phyloP scores from a whole-genome alignment of 2,329 filamentous ascomycete genomes.

The Diplodia intermedia region DNA sequence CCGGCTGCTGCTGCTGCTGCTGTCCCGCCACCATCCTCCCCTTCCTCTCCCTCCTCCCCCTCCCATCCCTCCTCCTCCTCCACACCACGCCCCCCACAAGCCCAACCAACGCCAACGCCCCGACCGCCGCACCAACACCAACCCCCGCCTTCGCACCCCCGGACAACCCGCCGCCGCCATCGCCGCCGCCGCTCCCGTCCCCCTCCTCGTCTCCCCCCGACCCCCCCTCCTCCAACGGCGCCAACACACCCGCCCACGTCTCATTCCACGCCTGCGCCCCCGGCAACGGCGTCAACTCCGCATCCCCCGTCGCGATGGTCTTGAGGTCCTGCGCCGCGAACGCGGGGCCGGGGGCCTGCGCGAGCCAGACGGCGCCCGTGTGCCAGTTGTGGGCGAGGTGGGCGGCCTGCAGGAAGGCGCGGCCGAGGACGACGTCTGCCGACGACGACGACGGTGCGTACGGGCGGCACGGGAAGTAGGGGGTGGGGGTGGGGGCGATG shows the following conservation, averaged over 20 bases:
- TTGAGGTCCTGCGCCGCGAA: not conserved
- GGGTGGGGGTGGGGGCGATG: conserved; percentile 42
- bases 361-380: not conserved
- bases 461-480: conserved; percentile 54
- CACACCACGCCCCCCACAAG: not conserved
- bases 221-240: not conserved
- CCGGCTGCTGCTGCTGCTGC: no score
- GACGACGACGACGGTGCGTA: no score
- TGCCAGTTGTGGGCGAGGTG: conserved; percentile 45
- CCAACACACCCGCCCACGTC: not conserved
- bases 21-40: not conserved
- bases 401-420: conserved; percentile 58
- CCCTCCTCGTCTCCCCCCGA: not conserved
- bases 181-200: not conserved
- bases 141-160: not conserved
- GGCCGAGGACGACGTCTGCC: conserved; percentile 45
- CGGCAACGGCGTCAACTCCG: not conserved
- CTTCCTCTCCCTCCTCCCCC: not conserved
- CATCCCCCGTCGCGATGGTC: not conserved
- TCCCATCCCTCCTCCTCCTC: not conserved
- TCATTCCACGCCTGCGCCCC: not conserved
- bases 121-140: not conserved
- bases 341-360: conserved; percentile 16
- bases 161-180: not conserved
- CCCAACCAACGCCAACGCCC: not conserved